These are phyloP conservation scores for Petunia secreta DNA, from an alignment of 257 asterid genomes.

Conservation along the genomic window DNA sequence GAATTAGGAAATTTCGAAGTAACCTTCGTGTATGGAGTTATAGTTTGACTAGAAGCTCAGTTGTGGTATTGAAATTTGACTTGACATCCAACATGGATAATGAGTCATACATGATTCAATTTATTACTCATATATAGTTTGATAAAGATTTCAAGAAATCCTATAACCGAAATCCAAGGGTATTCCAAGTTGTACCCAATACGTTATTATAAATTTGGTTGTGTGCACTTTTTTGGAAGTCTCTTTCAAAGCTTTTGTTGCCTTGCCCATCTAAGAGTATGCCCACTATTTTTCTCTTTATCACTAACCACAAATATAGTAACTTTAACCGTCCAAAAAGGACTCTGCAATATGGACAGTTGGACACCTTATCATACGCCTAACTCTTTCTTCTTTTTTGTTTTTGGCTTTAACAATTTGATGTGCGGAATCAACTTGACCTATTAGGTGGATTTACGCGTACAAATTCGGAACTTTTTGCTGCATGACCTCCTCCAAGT, in stretches of 20 bases:
- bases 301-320: slow-evolving; percentile 17
- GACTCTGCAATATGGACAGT: not conserved
- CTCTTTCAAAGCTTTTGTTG: not conserved
- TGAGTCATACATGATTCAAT: not conserved
- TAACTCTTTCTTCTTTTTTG: too few species aligned
- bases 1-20: not conserved
- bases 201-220: not conserved
- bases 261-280: not conserved
- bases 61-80: not conserved
- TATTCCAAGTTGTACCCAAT: not conserved
- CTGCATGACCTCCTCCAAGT: too few species aligned
- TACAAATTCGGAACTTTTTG: too few species aligned
- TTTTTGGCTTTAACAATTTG: too few species aligned
- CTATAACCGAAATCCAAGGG: not conserved
- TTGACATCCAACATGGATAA: not conserved
- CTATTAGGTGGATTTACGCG: too few species aligned
- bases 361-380: slow-evolving; percentile 31
- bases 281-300: not conserved
- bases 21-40: not conserved
- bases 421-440: too few species aligned
- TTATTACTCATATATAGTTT: not conserved
- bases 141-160: slow-evolving; percentile 10
- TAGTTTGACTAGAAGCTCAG: not conserved
- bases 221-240: not conserved
- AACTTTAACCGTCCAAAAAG: slow-evolving; percentile 28